phyloP scores from a whole-genome alignment of 352 stramenopile species.

The Phytophthora litchii region DNA sequence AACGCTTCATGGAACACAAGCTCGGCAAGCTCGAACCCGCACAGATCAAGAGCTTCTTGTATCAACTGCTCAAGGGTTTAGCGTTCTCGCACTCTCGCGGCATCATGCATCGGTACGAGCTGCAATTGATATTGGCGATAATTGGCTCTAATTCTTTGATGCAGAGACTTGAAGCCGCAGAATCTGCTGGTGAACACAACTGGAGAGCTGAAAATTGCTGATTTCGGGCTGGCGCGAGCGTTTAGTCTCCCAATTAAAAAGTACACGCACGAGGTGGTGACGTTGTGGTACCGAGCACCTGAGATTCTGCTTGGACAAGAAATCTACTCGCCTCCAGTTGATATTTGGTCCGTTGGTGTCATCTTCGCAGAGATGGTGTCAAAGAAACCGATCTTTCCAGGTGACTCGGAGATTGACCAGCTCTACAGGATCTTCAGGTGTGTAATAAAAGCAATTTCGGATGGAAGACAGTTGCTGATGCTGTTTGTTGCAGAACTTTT shows the following conservation, averaged over 20 bases:
- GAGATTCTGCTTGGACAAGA: constrained; percentile 97
- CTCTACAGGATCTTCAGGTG: constrained; percentile 89
- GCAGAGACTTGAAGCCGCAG: constrained; percentile 97
- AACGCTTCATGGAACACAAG: constrained; percentile 94
- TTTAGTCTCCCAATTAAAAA: constrained; percentile 98
- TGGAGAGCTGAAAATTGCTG: constrained; percentile 97
- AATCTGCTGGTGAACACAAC: constrained; percentile 96
- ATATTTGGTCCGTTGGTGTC: constrained; percentile 88
- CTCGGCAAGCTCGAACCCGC: constrained; percentile 60
- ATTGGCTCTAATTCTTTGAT: neutral
- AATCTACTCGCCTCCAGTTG: constrained; percentile 86
- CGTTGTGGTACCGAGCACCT: constrained; percentile 98
- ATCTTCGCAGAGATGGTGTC: constrained; percentile 89
- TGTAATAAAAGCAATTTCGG: neutral
- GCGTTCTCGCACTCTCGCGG: constrained; percentile 88
- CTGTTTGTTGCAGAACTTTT: constrained; percentile 62
- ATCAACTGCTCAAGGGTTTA: constrained; percentile 87
- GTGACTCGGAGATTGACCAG: constrained; percentile 88
- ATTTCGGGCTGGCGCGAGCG: constrained; percentile 97
- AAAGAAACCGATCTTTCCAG: constrained; percentile 84
- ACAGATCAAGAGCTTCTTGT: constrained; percentile 83
- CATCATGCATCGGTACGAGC: constrained; percentile 84
- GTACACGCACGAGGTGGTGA: constrained; percentile 99
- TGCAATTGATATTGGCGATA: neutral
- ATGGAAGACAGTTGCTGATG: neutral